phyloP scores from a whole-genome alignment of 805 yeast genomes.

The Diddensiella transvaalensis region DNA sequence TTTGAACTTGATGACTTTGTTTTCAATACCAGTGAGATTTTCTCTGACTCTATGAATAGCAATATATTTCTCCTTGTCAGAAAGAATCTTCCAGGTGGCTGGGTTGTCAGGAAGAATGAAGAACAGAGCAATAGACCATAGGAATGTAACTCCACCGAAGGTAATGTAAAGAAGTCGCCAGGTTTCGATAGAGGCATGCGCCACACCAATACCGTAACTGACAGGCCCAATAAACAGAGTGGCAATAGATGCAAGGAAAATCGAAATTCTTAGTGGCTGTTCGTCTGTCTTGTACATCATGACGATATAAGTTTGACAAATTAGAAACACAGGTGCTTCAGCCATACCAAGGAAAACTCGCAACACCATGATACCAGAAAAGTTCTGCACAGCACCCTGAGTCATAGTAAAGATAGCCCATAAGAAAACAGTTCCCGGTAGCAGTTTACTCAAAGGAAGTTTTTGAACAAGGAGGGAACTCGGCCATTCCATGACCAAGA shows the following conservation, averaged over 20 bases:
- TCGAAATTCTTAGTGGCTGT: slow-evolving; percentile 13
- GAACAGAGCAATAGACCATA: slow-evolving; percentile 31
- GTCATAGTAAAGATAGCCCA: slow-evolving; percentile 35
- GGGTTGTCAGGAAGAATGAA: slow-evolving; percentile 54
- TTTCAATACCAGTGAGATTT: slow-evolving; percentile 39
- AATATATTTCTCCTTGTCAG: slow-evolving; percentile 48
- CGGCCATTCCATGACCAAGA: slow-evolving; percentile 35
- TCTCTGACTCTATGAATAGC: slow-evolving; percentile 41
- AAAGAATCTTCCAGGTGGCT: slow-evolving; percentile 44
- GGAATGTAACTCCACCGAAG: slow-evolving; percentile 46
- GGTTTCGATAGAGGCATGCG: slow-evolving; percentile 35
- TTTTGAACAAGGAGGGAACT: slow-evolving; percentile 12
- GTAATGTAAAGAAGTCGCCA: slow-evolving; percentile 50
- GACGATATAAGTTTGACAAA: slow-evolving; percentile 13
- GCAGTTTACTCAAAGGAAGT: slow-evolving; percentile 28
- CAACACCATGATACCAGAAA: slow-evolving; percentile 21
- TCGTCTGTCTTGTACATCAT: slow-evolving; percentile 15
- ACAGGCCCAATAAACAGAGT: slow-evolving; percentile 15
- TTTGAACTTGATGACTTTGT: slow-evolving; percentile 44
- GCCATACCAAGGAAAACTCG: slow-evolving; percentile 17
- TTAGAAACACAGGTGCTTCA: slow-evolving; percentile 16
- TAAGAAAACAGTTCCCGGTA: slow-evolving; percentile 35
- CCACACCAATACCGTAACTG: slow-evolving; percentile 34
- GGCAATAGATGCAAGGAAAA: slow-evolving; percentile 15
- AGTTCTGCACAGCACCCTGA: slow-evolving; percentile 45